Conservation (phyloP, 768 basidiomycete species). For the Erythrobasidium yunnanense region DNA sequence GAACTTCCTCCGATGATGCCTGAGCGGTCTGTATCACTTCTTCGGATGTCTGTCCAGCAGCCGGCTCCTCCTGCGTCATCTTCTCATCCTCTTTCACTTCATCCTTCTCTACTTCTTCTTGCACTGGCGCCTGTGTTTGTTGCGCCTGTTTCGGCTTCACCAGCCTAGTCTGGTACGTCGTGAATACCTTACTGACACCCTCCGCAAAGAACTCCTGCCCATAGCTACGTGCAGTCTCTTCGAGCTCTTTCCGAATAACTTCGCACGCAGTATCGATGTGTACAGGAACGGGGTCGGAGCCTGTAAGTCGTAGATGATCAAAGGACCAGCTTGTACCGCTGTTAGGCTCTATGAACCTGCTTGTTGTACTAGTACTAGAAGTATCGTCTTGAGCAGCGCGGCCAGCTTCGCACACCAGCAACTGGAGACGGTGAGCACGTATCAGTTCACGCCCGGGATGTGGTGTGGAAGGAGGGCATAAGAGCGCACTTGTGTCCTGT, state of each 20-base stretch:
- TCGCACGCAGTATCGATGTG: constrained; percentile 55
- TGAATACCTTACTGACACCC: constrained; percentile 64
- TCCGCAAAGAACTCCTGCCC: constrained; percentile 69
- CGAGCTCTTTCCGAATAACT: constrained; percentile 68
- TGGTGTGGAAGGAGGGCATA: too few species aligned
- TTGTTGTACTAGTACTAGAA: neutral
- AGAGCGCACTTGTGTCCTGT: constrained; percentile 59
- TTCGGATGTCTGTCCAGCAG: too few species aligned
- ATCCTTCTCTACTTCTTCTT: too few species aligned
- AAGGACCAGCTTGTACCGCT: constrained; percentile 67
- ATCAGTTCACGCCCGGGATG: constrained; percentile 43
- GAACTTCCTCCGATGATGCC: too few species aligned
- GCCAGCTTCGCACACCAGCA: constrained; percentile 60
- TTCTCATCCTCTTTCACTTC: too few species aligned
- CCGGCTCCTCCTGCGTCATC: neutral
- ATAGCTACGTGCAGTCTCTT: constrained; percentile 58
- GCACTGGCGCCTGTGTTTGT: too few species aligned
- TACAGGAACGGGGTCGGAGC: neutral
- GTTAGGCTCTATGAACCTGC: constrained; percentile 70
- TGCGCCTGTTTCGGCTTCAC: constrained; percentile 37
- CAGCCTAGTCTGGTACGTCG: constrained; percentile 39
- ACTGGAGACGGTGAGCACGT: constrained; percentile 46
- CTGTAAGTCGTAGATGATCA: constrained; percentile 54
- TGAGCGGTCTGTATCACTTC: too few species aligned
- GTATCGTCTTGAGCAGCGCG: neutral